A percentile compares a stretch with the other conserved stretches of the same genome.
phyloP scores from a whole-genome alignment of 768 basidiomycete genomes.

The Naganishia antarctica region DNA sequence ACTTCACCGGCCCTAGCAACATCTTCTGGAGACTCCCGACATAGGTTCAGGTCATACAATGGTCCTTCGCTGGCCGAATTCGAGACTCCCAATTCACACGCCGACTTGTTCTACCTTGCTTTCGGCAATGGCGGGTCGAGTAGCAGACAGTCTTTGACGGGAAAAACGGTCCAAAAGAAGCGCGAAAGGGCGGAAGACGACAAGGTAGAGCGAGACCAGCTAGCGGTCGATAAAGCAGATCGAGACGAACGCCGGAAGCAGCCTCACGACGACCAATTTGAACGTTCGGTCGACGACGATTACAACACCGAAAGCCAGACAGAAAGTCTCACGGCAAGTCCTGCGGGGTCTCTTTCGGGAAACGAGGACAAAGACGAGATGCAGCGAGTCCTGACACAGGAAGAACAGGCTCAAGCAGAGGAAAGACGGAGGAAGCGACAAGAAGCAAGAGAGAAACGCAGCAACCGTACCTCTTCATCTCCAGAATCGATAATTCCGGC shows the following conservation, averaged over 20 bases:
- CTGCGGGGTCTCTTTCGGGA: background rate
- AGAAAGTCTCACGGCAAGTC: background rate
- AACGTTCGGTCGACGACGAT: slow-evolving; percentile 8
- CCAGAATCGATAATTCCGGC: background rate
- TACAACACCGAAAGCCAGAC: slow-evolving; percentile 6
- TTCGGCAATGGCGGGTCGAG: slow-evolving; percentile 21
- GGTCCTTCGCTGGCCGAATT: slow-evolving; percentile 15
- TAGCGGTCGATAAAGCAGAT: background rate
- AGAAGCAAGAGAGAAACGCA: background rate
- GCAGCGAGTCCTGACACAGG: background rate
- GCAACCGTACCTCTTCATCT: background rate
- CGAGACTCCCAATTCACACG: background rate
- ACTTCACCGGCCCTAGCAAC: background rate
- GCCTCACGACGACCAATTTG: slow-evolving; percentile 5
- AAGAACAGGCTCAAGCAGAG: background rate
- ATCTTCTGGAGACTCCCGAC: background rate
- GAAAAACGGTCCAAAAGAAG: slow-evolving; percentile 5
- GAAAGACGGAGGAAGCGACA: background rate
- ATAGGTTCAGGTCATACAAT: slow-evolving; percentile 13
- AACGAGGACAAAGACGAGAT: background rate
- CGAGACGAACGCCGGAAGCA: slow-evolving; percentile 1
- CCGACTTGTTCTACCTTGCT: slow-evolving; percentile 25
- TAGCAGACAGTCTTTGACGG: slow-evolving; percentile 17
- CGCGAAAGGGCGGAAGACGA: slow-evolving; percentile 9
- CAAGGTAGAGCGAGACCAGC: background rate